These are phyloP conservation scores for Ambrosia trifida DNA, from an alignment of 129 eudicot species.

Conservation along the genomic window DNA sequence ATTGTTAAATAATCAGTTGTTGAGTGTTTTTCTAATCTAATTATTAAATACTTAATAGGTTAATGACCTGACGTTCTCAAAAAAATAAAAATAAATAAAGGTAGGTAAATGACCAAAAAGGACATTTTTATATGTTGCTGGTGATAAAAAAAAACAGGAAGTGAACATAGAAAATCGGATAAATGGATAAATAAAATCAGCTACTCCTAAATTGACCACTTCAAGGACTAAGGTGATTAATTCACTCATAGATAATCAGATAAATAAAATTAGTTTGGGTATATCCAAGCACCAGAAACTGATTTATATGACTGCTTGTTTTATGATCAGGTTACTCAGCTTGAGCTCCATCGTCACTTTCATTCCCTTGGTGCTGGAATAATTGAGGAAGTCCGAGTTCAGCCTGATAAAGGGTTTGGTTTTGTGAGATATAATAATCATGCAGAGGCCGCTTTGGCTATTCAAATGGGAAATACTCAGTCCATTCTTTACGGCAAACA, in stretches of 20 bases:
- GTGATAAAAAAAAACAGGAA: too few species aligned
- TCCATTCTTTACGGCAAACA: slow-evolving; percentile 70
- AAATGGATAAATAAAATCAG: not conserved
- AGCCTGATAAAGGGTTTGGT: slow-evolving; percentile 97
- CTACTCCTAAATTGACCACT: not conserved
- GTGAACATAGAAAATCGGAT: not conserved
- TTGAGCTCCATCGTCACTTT: slow-evolving; percentile 92
- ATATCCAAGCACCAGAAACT: not conserved
- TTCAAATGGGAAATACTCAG: slow-evolving; percentile 82
- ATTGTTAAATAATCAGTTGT: too few species aligned
- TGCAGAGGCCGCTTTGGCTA: slow-evolving; percentile 86
- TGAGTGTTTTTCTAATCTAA: too few species aligned
- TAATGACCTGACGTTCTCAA: too few species aligned
- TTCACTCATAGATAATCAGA: not conserved
- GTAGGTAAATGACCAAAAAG: too few species aligned
- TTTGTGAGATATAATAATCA: slow-evolving; percentile 94
- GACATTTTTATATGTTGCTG: too few species aligned
- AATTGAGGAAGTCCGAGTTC: slow-evolving; percentile 92
- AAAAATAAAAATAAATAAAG: too few species aligned
- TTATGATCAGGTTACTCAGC: slow-evolving; percentile 67
- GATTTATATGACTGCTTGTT: not conserved
- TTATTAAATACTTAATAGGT: too few species aligned
- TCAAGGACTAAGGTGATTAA: not conserved
- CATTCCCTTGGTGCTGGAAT: slow-evolving; percentile 87
- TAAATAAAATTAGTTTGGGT: not conserved